phyloP scores from a whole-genome alignment of 805 yeast genomes.

The Debaryomyces hansenii region DNA sequence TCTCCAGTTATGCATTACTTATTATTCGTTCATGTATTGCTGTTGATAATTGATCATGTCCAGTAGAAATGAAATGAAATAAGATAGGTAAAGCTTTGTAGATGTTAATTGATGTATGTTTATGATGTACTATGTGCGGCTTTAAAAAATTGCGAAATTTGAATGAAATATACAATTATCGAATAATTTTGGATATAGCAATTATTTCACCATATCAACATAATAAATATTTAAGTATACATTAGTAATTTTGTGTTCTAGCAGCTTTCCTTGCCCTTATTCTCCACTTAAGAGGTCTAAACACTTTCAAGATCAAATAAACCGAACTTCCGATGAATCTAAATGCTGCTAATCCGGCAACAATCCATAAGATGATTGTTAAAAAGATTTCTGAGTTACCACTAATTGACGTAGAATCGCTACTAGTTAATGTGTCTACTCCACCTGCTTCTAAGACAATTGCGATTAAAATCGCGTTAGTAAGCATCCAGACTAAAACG shows the following conservation, averaged over 20 bases:
- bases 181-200: too few relatives aligned
- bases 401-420: slow-evolving; percentile 25
- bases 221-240: too few relatives aligned
- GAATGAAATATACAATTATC: too few relatives aligned
- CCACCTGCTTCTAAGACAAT: slow-evolving; percentile 87
- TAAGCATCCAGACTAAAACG: slow-evolving; percentile 84
- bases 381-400: slow-evolving; percentile 65
- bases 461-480: slow-evolving; percentile 79
- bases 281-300: slow-evolving; percentile 44
- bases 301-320: slow-evolving; percentile 47
- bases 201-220: too few relatives aligned
- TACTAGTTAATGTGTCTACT: slow-evolving; percentile 44
- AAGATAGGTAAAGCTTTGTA: too few relatives aligned
- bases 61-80: too few relatives aligned
- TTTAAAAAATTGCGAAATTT: too few relatives aligned
- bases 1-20: too few relatives aligned
- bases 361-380: slow-evolving; percentile 88
- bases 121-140: too few relatives aligned
- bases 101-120: too few relatives aligned
- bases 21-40: too few relatives aligned
- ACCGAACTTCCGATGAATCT: slow-evolving; percentile 73
- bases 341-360: slow-evolving; percentile 84
- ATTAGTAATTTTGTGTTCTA: not conserved
- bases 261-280: slow-evolving; percentile 19
- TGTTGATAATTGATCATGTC: too few relatives aligned